Evolutionary conservation across 1,284 basidiomycete species (phyloP).

Genomic region (Ceratobasidium sp.): DNA sequence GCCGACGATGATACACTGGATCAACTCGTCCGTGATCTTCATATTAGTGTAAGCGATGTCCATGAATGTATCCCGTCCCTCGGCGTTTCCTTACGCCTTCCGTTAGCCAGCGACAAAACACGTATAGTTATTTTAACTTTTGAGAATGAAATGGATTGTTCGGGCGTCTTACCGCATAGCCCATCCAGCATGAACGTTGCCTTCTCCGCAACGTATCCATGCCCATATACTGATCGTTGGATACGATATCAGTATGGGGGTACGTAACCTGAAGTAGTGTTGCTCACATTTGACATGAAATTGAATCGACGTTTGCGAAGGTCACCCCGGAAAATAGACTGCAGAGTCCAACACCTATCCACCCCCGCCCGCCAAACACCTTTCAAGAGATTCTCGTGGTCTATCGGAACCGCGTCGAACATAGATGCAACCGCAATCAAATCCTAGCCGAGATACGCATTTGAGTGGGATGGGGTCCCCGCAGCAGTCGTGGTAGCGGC

Average conservation of each 20-base stretch:
- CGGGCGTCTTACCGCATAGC: constrained; percentile 21
- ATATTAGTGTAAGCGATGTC: constrained; percentile 22
- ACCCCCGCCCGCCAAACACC: constrained; percentile 76
- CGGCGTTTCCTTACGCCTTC: constrained; percentile 41
- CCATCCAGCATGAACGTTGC: constrained; percentile 29
- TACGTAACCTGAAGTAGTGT: not conserved
- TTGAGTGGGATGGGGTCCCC: constrained; percentile 1
- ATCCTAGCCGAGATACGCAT: constrained; percentile 28
- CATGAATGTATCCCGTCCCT: constrained; percentile 30
- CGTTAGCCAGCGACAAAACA: not conserved
- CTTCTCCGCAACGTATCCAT: constrained; percentile 33
- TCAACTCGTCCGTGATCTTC: constrained; percentile 11
- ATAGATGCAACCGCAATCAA: constrained; percentile 10
- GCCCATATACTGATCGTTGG: constrained; percentile 11
- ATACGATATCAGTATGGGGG: not conserved
- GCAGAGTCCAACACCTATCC: constrained; percentile 76
- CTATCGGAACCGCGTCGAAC: constrained; percentile 15
- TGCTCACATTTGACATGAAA: constrained; percentile 40
- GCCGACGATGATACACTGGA: constrained; percentile 31
- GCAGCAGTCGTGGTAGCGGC: constrained; percentile 14
- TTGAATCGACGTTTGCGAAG: constrained; percentile 32
- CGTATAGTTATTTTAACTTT: too few species aligned
- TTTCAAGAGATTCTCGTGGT: constrained; percentile 66
- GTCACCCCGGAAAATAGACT: constrained; percentile 75
- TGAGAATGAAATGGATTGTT: too few species aligned